Evolutionary conservation across 169 alveolate genomes (phyloP).

Genomic region (Plasmodium vinckei): DNA sequence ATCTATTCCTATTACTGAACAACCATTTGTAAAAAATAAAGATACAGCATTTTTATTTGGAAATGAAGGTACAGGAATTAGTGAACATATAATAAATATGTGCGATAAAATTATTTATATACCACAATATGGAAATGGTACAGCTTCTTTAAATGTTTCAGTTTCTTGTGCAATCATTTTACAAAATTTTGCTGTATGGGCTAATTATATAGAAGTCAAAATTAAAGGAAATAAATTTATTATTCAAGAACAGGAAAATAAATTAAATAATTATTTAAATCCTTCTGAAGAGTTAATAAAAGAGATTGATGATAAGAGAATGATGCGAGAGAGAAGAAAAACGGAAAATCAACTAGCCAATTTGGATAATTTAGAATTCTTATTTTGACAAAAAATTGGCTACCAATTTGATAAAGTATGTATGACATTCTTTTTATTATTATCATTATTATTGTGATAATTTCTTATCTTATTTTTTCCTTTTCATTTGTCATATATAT

Average conservation of each 20-base stretch:
- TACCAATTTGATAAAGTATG: neutral
- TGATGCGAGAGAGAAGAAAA: neutral
- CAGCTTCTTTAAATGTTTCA: constrained; percentile 92
- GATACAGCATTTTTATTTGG: constrained; percentile 92
- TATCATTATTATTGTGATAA: too few relatives aligned
- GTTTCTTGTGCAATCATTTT: constrained; percentile 92
- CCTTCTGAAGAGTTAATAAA: constrained; percentile 39
- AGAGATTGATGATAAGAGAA: constrained; percentile 25
- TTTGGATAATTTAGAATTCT: neutral
- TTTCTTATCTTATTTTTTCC: neutral
- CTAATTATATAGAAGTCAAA: constrained; percentile 28
- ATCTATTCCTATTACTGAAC: constrained; percentile 84
- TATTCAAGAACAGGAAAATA: constrained; percentile 30
- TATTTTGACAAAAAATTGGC: neutral
- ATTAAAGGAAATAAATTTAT: constrained; percentile 45
- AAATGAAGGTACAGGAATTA: constrained; percentile 93
- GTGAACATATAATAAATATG: constrained; percentile 84
- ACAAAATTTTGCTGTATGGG: constrained; percentile 89
- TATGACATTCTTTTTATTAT: neutral
- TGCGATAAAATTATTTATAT: constrained; percentile 93
- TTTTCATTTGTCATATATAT: too few relatives aligned
- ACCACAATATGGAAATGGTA: constrained; percentile 91
- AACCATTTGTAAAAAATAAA: constrained; percentile 80
- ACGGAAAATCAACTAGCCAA: neutral
- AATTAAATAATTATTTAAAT: constrained; percentile 40